Conservation (phyloP, 495 filamentous ascomycete genomes). For the Sporormia fimetaria region DNA sequence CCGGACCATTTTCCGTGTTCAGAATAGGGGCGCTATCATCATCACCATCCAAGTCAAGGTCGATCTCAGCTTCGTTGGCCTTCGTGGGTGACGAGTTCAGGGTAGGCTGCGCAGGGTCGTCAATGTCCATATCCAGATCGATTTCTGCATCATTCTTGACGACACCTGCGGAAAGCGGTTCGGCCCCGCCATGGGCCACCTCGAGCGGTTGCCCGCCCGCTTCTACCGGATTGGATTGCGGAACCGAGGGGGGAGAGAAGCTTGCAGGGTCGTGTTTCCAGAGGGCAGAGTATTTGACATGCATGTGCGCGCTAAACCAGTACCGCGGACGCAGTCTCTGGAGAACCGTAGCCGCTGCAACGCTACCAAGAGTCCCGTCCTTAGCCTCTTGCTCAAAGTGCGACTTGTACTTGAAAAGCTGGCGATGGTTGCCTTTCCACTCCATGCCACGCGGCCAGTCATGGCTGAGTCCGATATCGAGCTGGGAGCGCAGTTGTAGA, state of each 20-base stretch:
- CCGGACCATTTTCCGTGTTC: slow-evolving; percentile 11
- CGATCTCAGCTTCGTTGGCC: slow-evolving; percentile 34
- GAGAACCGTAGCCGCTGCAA: slow-evolving; percentile 65
- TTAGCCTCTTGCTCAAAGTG: slow-evolving; percentile 62
- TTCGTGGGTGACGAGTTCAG: slow-evolving; percentile 8
- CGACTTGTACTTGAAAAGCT: slow-evolving; percentile 58
- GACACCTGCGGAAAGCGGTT: background rate
- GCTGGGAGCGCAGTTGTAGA: slow-evolving; percentile 66
- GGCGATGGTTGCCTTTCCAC: slow-evolving; percentile 50
- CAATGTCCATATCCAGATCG: slow-evolving; percentile 18
- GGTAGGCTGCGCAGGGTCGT: background rate
- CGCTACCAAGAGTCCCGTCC: slow-evolving; percentile 61
- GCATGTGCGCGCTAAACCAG: slow-evolving; percentile 93
- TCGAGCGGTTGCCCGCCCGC: too few species aligned
- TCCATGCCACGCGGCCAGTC: slow-evolving; percentile 87
- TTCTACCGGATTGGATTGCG: too few species aligned
- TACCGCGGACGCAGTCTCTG: slow-evolving; percentile 67
- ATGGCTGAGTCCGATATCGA: slow-evolving; percentile 85
- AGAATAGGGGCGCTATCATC: background rate
- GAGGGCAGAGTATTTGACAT: slow-evolving; percentile 69
- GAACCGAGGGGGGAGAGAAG: too few species aligned
- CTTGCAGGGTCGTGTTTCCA: slow-evolving; percentile 37
- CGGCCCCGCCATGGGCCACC: too few species aligned
- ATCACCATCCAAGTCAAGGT: slow-evolving; percentile 31
- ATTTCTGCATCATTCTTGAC: slow-evolving; percentile 29